Percentiles rank a stretch among this genome's conserved stretches.
These are phyloP conservation scores for Camellia sinensis DNA, from an alignment of 148 eudicot species.

Conservation along the genomic window DNA sequence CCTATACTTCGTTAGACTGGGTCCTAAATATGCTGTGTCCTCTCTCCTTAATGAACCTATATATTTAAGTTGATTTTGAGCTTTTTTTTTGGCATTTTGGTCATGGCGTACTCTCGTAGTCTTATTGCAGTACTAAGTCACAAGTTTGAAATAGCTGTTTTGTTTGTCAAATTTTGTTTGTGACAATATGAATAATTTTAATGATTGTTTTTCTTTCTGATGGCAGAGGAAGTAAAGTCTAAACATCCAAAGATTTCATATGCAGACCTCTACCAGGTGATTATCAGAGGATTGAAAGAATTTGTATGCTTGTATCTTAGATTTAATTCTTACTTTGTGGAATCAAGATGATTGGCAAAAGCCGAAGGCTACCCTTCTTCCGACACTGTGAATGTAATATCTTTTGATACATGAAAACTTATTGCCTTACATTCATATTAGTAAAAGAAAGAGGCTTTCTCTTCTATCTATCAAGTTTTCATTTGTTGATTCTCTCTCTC, in stretches of 20 bases:
- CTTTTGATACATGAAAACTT: background rate
- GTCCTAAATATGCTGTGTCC: background rate
- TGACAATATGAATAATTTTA: background rate
- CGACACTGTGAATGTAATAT: background rate
- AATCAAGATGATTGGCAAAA: background rate
- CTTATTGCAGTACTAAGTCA: background rate
- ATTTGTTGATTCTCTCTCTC: background rate
- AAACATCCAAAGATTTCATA: conserved; percentile 82
- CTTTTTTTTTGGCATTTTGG: background rate
- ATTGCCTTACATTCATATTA: background rate
- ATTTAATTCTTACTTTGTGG: background rate
- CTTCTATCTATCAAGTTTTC: background rate
- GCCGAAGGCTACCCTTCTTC: background rate
- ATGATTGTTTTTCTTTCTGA: conserved; percentile 1
- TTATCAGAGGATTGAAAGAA: background rate
- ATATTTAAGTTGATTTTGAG: conserved; percentile 6
- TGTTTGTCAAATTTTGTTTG: background rate
- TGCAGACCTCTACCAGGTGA: conserved; percentile 97
- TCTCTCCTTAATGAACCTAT: background rate
- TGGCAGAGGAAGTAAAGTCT: conserved; percentile 86
- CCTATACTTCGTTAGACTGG: background rate
- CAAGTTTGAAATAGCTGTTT: background rate
- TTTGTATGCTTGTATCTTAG: background rate
- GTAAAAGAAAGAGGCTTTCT: background rate
- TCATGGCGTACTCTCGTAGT: background rate